Evolutionary conservation across 345 rosid genomes (phyloP), one percentile per base, ranked within the genome.

Genomic region (Brassica cretica): DNA sequence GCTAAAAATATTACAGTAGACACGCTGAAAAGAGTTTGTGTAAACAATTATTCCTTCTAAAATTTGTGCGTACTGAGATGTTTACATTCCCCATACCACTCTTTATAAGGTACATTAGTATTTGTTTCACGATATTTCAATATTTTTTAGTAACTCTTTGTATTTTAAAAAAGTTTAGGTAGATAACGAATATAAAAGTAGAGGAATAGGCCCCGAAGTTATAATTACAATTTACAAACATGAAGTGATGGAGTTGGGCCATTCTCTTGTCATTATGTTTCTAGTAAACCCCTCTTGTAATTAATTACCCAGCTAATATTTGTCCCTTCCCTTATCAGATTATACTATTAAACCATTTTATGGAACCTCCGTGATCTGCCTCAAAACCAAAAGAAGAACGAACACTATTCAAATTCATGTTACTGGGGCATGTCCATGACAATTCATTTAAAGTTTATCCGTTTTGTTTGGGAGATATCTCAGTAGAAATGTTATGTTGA

Each of bases 211-310:
- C 51, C 78, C 64, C 37, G 32, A 66, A 19, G 21, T 72, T n/a
- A 66, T n/a, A 53, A 15, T 8, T 33, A 27, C 29, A 27, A 27
- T 27, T 6, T 53, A 16, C 32, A 44, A 72, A 78, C 73, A 39
- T 59, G 74, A 78, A 73, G 70, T 67, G 58, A 66, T 72, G 58
- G 74, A 60, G 69, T 67, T 78, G 82, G 82, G 70, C 77, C 77
- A 68, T 33, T 78, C 58, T 51, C 46, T 73, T 78, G 78, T 67
- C 65, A 59, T 67, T 66, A 60, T 73, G 82, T 32, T 60, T 60
- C 73, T 59, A 37, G 74, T 78, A 59, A 78, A 65, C 71, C 37
- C 46, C 12, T 71, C 33, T 77, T 39, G 32, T 64, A 77, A 27
- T 75, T 66, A 75, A 56, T 6, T 25, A 75, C 37, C 16, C 66